Evolutionary conservation across 2,329 filamentous ascomycete species (phyloP), one percentile per base, ranked within the genome.

Genomic region (Plectosphaerella cucumerina): DNA sequence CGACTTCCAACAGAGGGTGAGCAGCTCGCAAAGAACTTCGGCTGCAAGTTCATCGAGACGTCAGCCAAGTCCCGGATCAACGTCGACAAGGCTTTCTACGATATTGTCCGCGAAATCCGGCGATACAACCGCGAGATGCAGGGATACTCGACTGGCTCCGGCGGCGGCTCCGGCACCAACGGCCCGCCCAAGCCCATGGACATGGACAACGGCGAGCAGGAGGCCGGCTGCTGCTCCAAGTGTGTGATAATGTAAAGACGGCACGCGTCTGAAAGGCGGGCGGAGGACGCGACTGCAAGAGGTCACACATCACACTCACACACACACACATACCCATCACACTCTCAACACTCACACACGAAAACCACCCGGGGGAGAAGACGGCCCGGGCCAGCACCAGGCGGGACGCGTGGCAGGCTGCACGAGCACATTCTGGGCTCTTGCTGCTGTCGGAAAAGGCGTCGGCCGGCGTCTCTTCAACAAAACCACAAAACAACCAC

Each of bases 71-170:
- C 92, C 56, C 87, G 93, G 69, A 95, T 94, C 77, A 97, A 97
- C 68, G 94, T 99, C 64, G 94, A 99, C 73, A 92, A 95, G 74
- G 91, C 93, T 50, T 99, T 99, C 76, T 97, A 93, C 81, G 92
- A 97, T 68, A 92, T 97, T 61, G 94, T 99, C 53, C 88, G 94
- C 68, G 94, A 97, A 70, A 99, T 99, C 66, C 85, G 94, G 73
- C 88, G 90, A 73, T 97, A 96, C 76, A 97, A 99, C 84, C 93
- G 94, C 70, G 93, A 97, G 68, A 95, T 97, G 86, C 91, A 92
- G 54, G 90, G 89, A 53, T 90, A 95, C 71, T 85, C 86, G 43
- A 84, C 85, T 53, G 84, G 80, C 55, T 87, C 86, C 60, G 84
- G 85, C 59, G 76, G 82, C 62, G 76, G 79, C 54, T 75, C 84